Evolutionary conservation across 805 yeast species (phyloP).

Genomic region (Candida parachauliodes): DNA sequence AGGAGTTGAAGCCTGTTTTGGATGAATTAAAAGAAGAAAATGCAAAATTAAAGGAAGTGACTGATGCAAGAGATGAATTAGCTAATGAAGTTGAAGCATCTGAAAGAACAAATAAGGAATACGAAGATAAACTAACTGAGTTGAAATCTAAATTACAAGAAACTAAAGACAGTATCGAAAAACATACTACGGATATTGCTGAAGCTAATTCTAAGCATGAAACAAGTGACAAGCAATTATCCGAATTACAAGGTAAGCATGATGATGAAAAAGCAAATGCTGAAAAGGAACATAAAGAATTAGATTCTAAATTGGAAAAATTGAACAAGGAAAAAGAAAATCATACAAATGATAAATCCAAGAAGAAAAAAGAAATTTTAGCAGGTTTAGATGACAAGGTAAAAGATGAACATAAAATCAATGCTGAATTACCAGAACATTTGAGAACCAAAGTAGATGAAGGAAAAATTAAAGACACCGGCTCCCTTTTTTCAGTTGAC

Average conservation of each 20-base stretch:
- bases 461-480: slow-evolving; percentile 32
- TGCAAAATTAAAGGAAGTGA: slow-evolving; percentile 46
- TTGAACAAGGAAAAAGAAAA: slow-evolving; percentile 38
- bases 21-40: slow-evolving; percentile 51
- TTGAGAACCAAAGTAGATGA: slow-evolving; percentile 37
- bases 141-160: slow-evolving; percentile 43
- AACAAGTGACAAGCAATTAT: slow-evolving; percentile 36
- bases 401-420: slow-evolving; percentile 48
- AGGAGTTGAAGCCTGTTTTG: slow-evolving; percentile 50
- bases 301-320: slow-evolving; percentile 41
- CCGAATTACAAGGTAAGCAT: slow-evolving; percentile 25
- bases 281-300: slow-evolving; percentile 26
- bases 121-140: slow-evolving; percentile 40
- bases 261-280: slow-evolving; percentile 23
- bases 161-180: slow-evolving; percentile 35
- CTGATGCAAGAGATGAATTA: slow-evolving; percentile 45
- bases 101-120: slow-evolving; percentile 43
- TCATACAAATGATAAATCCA: slow-evolving; percentile 32
- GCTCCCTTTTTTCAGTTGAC: slow-evolving; percentile 36
- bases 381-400: slow-evolving; percentile 29
- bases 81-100: slow-evolving; percentile 42
- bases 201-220: slow-evolving; percentile 34
- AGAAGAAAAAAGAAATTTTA: slow-evolving; percentile 32
- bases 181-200: slow-evolving; percentile 29
- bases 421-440: slow-evolving; percentile 51